Percentiles rank a stretch among this genome's conserved stretches.
Conservation (phyloP, 2,329 filamentous ascomycete species). For the Fusarium napiforme region DNA sequence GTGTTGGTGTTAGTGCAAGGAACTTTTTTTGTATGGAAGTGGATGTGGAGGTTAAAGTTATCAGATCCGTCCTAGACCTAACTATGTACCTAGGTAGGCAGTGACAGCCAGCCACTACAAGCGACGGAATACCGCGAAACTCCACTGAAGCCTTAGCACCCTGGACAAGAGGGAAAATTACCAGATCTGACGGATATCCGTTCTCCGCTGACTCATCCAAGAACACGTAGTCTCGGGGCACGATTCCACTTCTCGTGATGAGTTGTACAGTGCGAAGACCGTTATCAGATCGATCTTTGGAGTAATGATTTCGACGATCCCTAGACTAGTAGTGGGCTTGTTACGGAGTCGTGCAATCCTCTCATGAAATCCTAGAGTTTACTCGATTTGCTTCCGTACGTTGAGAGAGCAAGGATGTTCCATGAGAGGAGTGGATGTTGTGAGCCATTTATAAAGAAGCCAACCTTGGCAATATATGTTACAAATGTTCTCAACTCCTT, state of each 20-base stretch:
- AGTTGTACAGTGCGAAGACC: slow-evolving; percentile 13
- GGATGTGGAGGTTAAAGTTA: slow-evolving; percentile 47
- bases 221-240: background rate
- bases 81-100: background rate
- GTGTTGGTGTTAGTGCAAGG: slow-evolving; percentile 23
- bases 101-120: slow-evolving; percentile 24
- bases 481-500: no score
- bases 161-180: slow-evolving; percentile 3
- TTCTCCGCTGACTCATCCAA: slow-evolving; percentile 10
- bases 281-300: slow-evolving; percentile 32
- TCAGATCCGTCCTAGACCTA: slow-evolving; percentile 43
- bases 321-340: slow-evolving; percentile 1
- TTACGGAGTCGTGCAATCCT: background rate
- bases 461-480: background rate
- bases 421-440: background rate
- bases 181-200: slow-evolving; percentile 7
- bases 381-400: background rate
- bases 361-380: background rate
- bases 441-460: slow-evolving; percentile 22
- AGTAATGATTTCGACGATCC: slow-evolving; percentile 1
- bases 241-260: background rate
- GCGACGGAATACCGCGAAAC: background rate
- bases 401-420: background rate
- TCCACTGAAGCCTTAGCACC: background rate
- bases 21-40: slow-evolving; percentile 17